A percentile compares a stretch with the other conserved stretches of the same genome.
Conservation (phyloP, 2,329 filamentous ascomycete genomes). For the Chaetomium sp. region DNA sequence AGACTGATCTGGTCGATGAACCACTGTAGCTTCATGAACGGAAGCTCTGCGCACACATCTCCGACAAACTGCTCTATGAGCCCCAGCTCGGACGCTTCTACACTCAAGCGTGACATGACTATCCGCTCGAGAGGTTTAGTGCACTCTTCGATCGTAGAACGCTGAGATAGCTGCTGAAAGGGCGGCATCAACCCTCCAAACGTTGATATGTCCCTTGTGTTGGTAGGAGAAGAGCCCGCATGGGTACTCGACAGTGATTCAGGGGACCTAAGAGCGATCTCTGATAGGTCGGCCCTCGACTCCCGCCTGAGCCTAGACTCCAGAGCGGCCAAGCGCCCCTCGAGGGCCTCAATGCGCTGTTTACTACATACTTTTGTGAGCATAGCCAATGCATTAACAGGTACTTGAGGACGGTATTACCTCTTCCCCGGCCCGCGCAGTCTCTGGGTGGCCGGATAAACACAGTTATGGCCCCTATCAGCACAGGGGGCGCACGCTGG, state of each 20-base stretch:
- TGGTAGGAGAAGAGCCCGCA: background rate
- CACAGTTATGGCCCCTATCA: background rate
- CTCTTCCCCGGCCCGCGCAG: background rate
- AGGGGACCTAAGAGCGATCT: background rate
- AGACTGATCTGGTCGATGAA: background rate
- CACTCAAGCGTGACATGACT: background rate
- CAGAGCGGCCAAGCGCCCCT: background rate
- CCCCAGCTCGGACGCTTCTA: background rate
- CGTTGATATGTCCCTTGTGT: background rate
- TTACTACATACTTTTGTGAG: background rate
- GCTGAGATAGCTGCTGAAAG: background rate
- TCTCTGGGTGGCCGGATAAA: background rate
- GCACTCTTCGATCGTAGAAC: background rate
- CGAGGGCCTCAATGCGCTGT: background rate
- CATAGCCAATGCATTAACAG: background rate
- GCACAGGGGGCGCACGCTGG: constrained; percentile 21
- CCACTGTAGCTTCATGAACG: background rate
- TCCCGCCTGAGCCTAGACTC: background rate
- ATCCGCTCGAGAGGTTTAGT: background rate
- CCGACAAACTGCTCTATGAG: background rate
- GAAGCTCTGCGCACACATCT: background rate
- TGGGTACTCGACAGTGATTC: background rate
- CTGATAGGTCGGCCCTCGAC: background rate
- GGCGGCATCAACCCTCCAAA: background rate
- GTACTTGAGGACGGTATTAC: background rate